phyloP scores from a whole-genome alignment of 2,329 filamentous ascomycete species.

The Penicillium carneum region DNA sequence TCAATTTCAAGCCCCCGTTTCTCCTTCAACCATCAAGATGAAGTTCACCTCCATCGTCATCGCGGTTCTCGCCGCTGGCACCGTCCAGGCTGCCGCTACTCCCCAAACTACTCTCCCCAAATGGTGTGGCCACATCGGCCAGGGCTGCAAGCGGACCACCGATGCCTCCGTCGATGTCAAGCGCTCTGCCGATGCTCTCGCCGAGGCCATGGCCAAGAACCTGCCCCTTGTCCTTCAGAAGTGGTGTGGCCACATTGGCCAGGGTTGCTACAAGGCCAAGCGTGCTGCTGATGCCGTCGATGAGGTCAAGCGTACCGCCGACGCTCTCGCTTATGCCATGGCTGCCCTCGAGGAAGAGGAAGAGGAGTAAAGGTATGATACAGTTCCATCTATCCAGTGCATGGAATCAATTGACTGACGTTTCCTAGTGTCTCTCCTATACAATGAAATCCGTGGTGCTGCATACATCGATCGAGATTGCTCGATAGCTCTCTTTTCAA shows the following conservation, averaged over 20 bases:
- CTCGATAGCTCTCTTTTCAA: background rate
- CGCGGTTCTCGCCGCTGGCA: conserved; percentile 52
- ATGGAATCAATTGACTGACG: background rate
- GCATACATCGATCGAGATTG: background rate
- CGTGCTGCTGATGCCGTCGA: conserved; percentile 72
- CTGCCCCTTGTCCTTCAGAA: conserved; percentile 36
- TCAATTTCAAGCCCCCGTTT: conserved; percentile 20
- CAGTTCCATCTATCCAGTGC: background rate
- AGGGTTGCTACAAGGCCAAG: conserved; percentile 64
- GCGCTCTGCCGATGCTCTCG: conserved; percentile 44
- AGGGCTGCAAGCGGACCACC: conserved; percentile 43
- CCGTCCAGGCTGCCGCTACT: conserved; percentile 37
- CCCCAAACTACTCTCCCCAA: conserved; percentile 33
- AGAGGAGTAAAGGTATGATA: conserved; percentile 37
- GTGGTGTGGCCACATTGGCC: conserved; percentile 46
- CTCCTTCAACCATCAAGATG: conserved; percentile 50
- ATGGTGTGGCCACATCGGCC: conserved; percentile 43
- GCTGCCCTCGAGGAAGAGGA: conserved; percentile 40
- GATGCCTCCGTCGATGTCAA: conserved; percentile 39
- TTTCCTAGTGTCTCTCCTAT: background rate
- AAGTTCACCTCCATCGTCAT: conserved; percentile 56
- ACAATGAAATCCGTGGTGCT: conserved; percentile 1
- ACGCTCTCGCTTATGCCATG: conserved; percentile 45
- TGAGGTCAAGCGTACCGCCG: conserved; percentile 49
- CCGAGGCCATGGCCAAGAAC: conserved; percentile 41